Base-by-base conservation (phyloP, 441 rosid species). In the Flueggea neowawraea region DNA sequence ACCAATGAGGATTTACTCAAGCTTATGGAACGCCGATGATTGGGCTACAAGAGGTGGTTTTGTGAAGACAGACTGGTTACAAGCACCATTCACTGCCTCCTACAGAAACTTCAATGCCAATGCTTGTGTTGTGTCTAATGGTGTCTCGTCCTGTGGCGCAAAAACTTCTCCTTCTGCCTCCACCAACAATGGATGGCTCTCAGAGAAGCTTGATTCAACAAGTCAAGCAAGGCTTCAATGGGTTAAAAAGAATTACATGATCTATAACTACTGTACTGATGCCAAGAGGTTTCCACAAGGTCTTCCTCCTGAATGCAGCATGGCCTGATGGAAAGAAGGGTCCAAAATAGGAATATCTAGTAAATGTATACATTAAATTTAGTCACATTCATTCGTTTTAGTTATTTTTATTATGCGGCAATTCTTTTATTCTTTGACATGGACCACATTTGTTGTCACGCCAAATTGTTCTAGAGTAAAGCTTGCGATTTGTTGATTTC, bases 1-100 rank as follows among this genome's bases (percentile, higher is more conserved):
- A 57, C 77, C 84, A 2, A 82, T 84, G 86, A 85, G 71, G 63
- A 65, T 83, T 1, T 72, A 81, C 72, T 78, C 86, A 0, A 85
- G 82, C 56, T 73, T 82, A 0, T 85, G 86, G 88, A 69, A 74
- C 47, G 78, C 78, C 2, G 78, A 74, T 32, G 74, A 74, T 16
- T 74, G 78, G 78, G 74, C 78, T 0, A 69, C 75, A 5, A 74
- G 78, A 47, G 83, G 83, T 3, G 83, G 83, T 0, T 66, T 67
- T 4, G 65, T 75, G 5, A 78, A 78, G 72, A 78, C 75, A 10
- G 80, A 75, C 50, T 78, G 82, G 82, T 50, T 58, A 10, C 54
- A 58, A 28, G 73, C 84, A 39, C 79, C 84, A 16, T 84, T 84
- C 47, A 77, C 73, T 0, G 78, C 81, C 16, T 73, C 81, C 4